Percentiles rank a stretch among this genome's conserved stretches.
phyloP scores from a whole-genome alignment of 345 rosid genomes.

The Populus alba region DNA sequence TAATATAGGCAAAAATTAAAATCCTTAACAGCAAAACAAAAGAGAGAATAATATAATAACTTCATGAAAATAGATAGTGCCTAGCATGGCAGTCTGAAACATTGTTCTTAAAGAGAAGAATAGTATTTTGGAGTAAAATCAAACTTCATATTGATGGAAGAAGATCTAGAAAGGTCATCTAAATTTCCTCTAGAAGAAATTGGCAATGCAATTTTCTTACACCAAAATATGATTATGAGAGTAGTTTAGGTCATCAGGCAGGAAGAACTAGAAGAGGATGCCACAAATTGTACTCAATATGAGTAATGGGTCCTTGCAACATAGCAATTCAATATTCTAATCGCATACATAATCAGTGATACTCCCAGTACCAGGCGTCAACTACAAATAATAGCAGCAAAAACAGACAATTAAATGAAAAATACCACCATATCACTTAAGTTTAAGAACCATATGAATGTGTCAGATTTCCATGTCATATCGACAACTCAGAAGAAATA shows the following conservation, averaged over 20 bases:
- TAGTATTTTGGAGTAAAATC: background rate
- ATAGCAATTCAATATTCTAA: background rate
- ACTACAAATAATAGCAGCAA: background rate
- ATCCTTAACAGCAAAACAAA: background rate
- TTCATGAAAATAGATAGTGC: background rate
- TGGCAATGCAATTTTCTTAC: too few species aligned
- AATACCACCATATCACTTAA: background rate
- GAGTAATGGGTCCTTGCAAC: background rate
- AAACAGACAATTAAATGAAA: background rate
- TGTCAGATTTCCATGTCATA: background rate
- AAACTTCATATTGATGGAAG: background rate
- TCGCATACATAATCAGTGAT: background rate
- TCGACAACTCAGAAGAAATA: background rate
- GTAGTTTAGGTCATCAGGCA: background rate
- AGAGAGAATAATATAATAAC: too few species aligned
- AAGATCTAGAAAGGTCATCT: background rate
- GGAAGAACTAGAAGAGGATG: background rate
- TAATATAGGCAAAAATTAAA: constrained; percentile 9
- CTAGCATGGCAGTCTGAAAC: background rate
- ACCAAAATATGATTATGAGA: background rate
- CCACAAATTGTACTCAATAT: background rate
- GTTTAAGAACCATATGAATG: background rate
- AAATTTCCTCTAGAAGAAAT: background rate
- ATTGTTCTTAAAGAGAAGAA: background rate
- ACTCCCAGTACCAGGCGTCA: background rate